Conservation (phyloP, 768 basidiomycete genomes). For the Lactarius tabidus region DNA sequence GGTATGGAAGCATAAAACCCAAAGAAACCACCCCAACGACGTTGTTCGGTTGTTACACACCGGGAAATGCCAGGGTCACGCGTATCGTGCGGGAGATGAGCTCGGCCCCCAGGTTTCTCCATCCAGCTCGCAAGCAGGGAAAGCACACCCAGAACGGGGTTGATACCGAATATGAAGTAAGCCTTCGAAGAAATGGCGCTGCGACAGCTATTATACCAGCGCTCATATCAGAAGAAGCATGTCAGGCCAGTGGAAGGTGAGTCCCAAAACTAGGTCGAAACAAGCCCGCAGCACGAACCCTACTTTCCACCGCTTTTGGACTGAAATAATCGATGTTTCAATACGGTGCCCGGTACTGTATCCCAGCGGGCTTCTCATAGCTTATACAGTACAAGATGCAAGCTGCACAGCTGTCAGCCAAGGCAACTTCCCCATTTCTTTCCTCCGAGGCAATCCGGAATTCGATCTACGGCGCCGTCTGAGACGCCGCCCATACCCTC, state of each 20-base stretch:
- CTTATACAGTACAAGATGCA: neutral
- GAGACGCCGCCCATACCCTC: slow-evolving; percentile 46
- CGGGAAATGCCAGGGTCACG: neutral
- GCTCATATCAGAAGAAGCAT: slow-evolving; percentile 9
- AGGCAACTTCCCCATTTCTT: slow-evolving; percentile 1
- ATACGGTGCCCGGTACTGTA: neutral
- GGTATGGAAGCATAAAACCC: slow-evolving; percentile 1
- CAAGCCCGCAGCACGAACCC: neutral
- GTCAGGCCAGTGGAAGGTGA: neutral
- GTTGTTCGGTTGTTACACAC: neutral
- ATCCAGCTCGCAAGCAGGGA: neutral
- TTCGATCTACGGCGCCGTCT: slow-evolving; percentile 10
- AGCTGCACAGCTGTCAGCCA: neutral
- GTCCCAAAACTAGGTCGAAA: neutral
- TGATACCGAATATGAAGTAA: no score
- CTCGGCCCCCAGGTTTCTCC: neutral
- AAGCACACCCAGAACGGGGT: neutral
- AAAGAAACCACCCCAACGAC: neutral
- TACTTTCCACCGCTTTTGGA: neutral
- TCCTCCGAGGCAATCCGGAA: neutral
- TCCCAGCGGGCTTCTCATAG: neutral
- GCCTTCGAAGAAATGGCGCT: no score
- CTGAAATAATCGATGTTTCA: neutral
- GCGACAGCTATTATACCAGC: neutral
- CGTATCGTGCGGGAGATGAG: slow-evolving; percentile 1